These are phyloP conservation scores for Golubevia sp. DNA, from an alignment of 1,284 basidiomycete species.

Conservation along the genomic window DNA sequence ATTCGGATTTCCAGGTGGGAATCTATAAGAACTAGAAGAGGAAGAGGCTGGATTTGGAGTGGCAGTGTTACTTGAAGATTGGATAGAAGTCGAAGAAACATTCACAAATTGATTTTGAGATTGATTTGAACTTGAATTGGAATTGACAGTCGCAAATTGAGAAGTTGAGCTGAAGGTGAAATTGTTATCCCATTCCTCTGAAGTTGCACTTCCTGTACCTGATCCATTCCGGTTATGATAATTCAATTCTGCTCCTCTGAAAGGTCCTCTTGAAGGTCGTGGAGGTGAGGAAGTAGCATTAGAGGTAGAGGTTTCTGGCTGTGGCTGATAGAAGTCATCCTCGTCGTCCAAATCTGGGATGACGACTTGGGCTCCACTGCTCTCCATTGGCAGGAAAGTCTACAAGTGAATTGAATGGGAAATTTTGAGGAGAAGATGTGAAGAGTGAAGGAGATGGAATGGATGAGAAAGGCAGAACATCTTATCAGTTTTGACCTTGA, in stretches of 20 bases:
- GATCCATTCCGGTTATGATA: slow-evolving; percentile 3
- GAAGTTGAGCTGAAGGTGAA: not conserved
- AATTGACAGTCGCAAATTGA: not conserved
- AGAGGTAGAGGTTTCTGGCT: slow-evolving; percentile 11
- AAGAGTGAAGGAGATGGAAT: no score
- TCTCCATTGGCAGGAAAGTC: not conserved
- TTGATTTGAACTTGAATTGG: not conserved
- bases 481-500: no score
- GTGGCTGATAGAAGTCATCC: slow-evolving; percentile 25
- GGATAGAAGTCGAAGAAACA: slow-evolving; percentile 21
- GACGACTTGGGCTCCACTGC: slow-evolving; percentile 31
- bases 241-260: slow-evolving; percentile 21
- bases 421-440: no score
- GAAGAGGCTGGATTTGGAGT: slow-evolving; percentile 18
- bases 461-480: no score
- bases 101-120: not conserved
- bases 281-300: slow-evolving; percentile 15
- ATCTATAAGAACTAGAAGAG: slow-evolving; percentile 10
- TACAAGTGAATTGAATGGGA: no score
- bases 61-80: slow-evolving; percentile 5
- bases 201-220: slow-evolving; percentile 24
- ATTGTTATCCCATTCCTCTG: slow-evolving; percentile 19
- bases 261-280: slow-evolving; percentile 21
- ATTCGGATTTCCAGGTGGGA: slow-evolving; percentile 9
- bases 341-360: slow-evolving; percentile 57